phyloP scores from a whole-genome alignment of 2,329 filamentous ascomycete genomes.

The Pseudogymnoascus sp. region DNA sequence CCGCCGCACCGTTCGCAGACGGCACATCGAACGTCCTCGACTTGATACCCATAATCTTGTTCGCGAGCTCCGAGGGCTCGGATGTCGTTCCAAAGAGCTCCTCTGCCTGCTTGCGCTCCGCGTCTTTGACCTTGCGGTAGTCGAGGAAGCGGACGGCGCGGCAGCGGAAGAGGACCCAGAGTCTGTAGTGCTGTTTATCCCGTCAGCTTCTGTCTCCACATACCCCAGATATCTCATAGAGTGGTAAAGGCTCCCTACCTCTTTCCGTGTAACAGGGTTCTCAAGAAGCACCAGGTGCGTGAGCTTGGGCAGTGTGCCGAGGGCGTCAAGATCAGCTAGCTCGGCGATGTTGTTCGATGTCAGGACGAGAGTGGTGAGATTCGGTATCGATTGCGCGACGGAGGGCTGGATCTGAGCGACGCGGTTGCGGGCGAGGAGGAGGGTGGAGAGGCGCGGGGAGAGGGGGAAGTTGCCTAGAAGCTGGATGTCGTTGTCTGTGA shows the following conservation, averaged over 20 bases:
- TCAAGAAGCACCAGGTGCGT: constrained; percentile 76
- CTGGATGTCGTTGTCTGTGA: constrained; percentile 96
- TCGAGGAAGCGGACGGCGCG: constrained; percentile 84
- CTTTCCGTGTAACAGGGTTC: constrained; percentile 86
- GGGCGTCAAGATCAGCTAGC: constrained; percentile 78
- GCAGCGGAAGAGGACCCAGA: constrained; percentile 83
- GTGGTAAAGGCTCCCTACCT: constrained; percentile 53
- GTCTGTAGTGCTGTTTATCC: constrained; percentile 69
- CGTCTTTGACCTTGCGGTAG: constrained; percentile 83
- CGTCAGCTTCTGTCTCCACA: constrained; percentile 10
- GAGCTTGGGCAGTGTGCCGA: constrained; percentile 61
- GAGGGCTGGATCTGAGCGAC: constrained; percentile 72
- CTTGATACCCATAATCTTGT: constrained; percentile 77
- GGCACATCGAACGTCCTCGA: constrained; percentile 64
- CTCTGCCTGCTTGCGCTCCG: constrained; percentile 66
- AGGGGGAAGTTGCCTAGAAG: constrained; percentile 87
- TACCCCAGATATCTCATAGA: neutral
- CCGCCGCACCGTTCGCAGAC: constrained; percentile 39
- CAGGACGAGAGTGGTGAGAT: constrained; percentile 73
- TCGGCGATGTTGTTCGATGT: constrained; percentile 76
- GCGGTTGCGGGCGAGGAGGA: constrained; percentile 86
- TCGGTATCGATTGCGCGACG: constrained; percentile 69
- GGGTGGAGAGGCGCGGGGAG: constrained; percentile 76
- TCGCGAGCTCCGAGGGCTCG: constrained; percentile 73
- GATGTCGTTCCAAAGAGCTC: constrained; percentile 77